Evolutionary conservation across 1,284 basidiomycete genomes (phyloP).

Genomic region (Ceratobasidium sp.): DNA sequence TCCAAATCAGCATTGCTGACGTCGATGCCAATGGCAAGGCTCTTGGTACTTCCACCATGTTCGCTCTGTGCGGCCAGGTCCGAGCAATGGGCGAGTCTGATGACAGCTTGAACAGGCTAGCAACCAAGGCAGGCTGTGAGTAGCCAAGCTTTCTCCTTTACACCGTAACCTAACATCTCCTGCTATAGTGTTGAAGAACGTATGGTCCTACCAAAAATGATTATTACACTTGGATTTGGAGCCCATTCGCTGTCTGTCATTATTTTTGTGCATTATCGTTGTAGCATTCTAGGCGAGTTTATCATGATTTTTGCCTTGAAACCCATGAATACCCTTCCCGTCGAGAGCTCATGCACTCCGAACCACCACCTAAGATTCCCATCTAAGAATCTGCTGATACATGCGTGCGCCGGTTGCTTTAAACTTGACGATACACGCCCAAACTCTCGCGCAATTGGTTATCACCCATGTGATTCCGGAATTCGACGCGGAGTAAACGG

Average conservation of each 20-base stretch:
- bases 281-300: slow-evolving; percentile 40
- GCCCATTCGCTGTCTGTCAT: slow-evolving; percentile 24
- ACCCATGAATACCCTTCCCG: background rate
- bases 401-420: too few species aligned
- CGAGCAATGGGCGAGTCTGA: slow-evolving; percentile 95
- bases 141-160: slow-evolving; percentile 47
- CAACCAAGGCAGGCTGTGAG: slow-evolving; percentile 93
- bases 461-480: too few species aligned
- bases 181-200: slow-evolving; percentile 47
- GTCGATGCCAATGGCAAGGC: slow-evolving; percentile 94
- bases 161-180: background rate
- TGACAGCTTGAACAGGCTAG: slow-evolving; percentile 95
- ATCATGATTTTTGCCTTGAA: slow-evolving; percentile 38
- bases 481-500: background rate
- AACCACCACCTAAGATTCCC: background rate
- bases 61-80: slow-evolving; percentile 93
- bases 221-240: slow-evolving; percentile 8
- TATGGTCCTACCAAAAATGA: slow-evolving; percentile 51
- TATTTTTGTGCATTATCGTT: slow-evolving; percentile 38
- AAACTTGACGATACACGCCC: too few species aligned
- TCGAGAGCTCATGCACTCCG: background rate
- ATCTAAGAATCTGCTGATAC: too few species aligned
- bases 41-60: slow-evolving; percentile 84
- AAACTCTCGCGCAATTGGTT: too few species aligned
- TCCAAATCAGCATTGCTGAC: slow-evolving; percentile 94